Evolutionary conservation across 352 stramenopile genomes (phyloP), one percentile per base, ranked within the genome.

Genomic region (Pythium scleroteichum): DNA sequence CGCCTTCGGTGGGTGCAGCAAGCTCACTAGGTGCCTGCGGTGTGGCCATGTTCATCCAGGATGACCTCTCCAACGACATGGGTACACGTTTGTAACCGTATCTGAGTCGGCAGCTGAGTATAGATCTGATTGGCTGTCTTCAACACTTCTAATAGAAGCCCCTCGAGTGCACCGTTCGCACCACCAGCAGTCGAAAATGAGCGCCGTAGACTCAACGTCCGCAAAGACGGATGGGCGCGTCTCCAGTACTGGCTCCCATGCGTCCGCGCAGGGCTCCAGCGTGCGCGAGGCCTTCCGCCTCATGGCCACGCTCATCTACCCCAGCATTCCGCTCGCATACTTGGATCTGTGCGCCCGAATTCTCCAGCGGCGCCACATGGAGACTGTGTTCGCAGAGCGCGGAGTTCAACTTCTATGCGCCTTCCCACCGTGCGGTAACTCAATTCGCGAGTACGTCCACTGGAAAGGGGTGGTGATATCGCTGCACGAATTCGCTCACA

Each of bases 321-420:
- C 83, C 1, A 51, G 46, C 24, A 82, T 95, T 23, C 79, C 86
- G 14, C 19, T 86, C 49, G 74, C 62, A 29, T 95, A 87, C 64
- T 59, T 95, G 52, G 79, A 93, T 26, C 53, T 83, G 46, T 89
- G 83, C 50, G 73, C 67, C 17, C 59, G 78, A 40, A 76, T 95
- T 50, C 71, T 95, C 42, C 86, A 93, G 69, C 79, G 78, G 20
- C 75, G 81, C 24, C 86, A 95, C 67, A 75, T 93, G 63, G 78
- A 92, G 62, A 85, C 82, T 5, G 79, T 95, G 22, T 94, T 93
- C 55, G 80, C 93, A 46, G 86, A 95, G 62, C 86, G 86, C 40
- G 66, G 78, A 0, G 73, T 86, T 32, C 82, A 89, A 46, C 69
- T 59, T 27, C 81, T 83, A 46, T 95, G 86, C 52, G 86, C 71